Conservation (phyloP, 2,329 filamentous ascomycete species). For the Raffaelea ambrosiae region DNA sequence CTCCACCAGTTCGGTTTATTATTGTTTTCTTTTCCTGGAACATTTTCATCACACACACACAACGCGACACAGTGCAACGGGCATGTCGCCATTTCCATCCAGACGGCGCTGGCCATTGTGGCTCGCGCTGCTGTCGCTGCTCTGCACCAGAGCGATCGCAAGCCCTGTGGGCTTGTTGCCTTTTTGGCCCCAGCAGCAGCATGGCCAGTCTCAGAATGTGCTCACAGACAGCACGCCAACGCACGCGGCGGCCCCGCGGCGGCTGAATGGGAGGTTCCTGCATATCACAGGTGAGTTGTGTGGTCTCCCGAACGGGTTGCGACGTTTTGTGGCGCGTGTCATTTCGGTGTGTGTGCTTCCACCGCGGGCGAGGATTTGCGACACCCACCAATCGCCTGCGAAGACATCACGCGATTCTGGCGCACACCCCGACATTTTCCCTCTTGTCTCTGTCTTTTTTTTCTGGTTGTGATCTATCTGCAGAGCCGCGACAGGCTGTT, state of each 20-base stretch:
- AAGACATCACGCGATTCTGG: too few relatives aligned
- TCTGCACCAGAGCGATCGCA: constrained; percentile 22
- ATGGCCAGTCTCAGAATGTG: constrained; percentile 11
- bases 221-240: constrained; percentile 8
- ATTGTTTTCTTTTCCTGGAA: not conserved
- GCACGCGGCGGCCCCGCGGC: constrained; percentile 24
- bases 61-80: not conserved
- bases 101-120: not conserved
- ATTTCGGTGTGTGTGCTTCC: too few relatives aligned
- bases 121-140: constrained; percentile 8
- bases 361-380: too few relatives aligned
- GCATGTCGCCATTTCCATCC: not conserved
- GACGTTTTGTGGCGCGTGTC: too few relatives aligned
- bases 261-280: constrained; percentile 67
- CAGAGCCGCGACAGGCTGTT: not conserved
- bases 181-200: constrained; percentile 3
- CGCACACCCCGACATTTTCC: too few relatives aligned
- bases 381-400: too few relatives aligned
- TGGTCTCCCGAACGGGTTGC: too few relatives aligned
- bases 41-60: not conserved
- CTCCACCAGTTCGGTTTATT: too few relatives aligned
- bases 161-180: constrained; percentile 13
- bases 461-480: not conserved
- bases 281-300: constrained; percentile 69
- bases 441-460: too few relatives aligned